Evolutionary conservation across 345 rosid species (phyloP), one percentile per base, ranked within the genome.

Genomic region (Physaria fendleri): DNA sequence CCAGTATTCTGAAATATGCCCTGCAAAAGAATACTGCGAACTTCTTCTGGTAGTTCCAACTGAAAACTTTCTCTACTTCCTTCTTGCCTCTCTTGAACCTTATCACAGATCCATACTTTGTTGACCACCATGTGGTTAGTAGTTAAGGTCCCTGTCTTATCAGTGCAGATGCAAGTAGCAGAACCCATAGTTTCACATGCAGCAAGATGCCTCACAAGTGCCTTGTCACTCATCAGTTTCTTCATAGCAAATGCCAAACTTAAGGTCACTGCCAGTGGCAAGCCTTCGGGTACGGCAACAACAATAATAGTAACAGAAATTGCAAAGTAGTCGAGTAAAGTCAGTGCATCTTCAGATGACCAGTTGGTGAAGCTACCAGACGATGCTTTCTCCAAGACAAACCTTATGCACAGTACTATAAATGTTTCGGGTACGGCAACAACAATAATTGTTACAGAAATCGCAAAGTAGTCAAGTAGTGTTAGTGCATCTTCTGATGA

Each of bases 141-240:
- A 23, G 94, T 86, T 39, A 86, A 57, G 22, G 90, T 86, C 28
- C 95, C 90, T 22, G 90, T 92, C 70, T 92, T 92, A 68, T 92
- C 98, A 0, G 96, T 92, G 77, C 98, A 92, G 52, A 92, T 92
- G 77, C 90, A 82, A 51, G 76, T 86, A 39, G 87, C 84, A 60
- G 95, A 88, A 56, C 98, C 98, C 98, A 92, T 88, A 9, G 98
- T 92, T 79, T 92, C 98, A 70, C 98, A 88, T 15, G 98, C 98
- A 64, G 98, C 79, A 18, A 92, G 90, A 59, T 80, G 90, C 60
- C 98, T 84, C 25, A 88, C 95, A 42, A 92, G 88, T 68, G 98
- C 98, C 76, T 77, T 78, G 38, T 82, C 93, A 27, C 81, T 54
- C 98, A 92, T 92, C 61, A 92, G 71, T 76, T 88, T 64, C 69